Conservation (phyloP, 2,329 filamentous ascomycete species). For the Magnaporthiopsis rhizophila region DNA sequence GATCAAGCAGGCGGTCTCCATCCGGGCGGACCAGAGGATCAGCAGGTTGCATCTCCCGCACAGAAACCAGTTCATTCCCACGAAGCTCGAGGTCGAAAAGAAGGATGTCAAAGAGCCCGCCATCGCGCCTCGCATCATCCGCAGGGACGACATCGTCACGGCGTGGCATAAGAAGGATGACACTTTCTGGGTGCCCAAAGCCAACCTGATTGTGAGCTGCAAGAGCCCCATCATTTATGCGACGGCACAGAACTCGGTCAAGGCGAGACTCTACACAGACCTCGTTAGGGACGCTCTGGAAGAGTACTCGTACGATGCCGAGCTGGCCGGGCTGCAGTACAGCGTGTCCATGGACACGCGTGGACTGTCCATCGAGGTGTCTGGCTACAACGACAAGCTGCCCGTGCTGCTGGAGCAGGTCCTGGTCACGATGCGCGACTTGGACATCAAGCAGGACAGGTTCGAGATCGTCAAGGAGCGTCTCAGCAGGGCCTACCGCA, state of each 20-base stretch:
- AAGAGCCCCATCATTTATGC: slow-evolving; percentile 72
- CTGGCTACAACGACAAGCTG: slow-evolving; percentile 95
- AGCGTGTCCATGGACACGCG: slow-evolving; percentile 63
- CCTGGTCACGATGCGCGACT: slow-evolving; percentile 70
- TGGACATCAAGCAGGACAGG: slow-evolving; percentile 76
- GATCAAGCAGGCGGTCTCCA: slow-evolving; percentile 55
- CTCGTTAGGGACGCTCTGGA: slow-evolving; percentile 81
- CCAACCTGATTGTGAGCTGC: slow-evolving; percentile 73
- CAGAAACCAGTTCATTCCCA: slow-evolving; percentile 93
- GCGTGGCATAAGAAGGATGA: slow-evolving; percentile 99
- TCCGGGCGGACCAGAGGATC: slow-evolving; percentile 50
- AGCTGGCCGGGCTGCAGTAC: slow-evolving; percentile 83
- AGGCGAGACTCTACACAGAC: slow-evolving; percentile 73
- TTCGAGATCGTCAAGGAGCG: slow-evolving; percentile 91
- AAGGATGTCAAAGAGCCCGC: slow-evolving; percentile 74
- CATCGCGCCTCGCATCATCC: slow-evolving; percentile 69
- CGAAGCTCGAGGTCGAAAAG: slow-evolving; percentile 87
- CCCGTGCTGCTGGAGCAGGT: slow-evolving; percentile 86
- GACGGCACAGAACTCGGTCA: slow-evolving; percentile 70
- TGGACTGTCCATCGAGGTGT: slow-evolving; percentile 70
- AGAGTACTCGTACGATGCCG: slow-evolving; percentile 93
- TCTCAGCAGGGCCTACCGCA: slow-evolving; percentile 66
- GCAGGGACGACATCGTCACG: slow-evolving; percentile 71
- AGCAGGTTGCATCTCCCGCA: slow-evolving; percentile 76
- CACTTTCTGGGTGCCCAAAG: slow-evolving; percentile 96